Base-by-base conservation (phyloP, 495 filamentous ascomycete species). In the Neurospora cerealis region DNA sequence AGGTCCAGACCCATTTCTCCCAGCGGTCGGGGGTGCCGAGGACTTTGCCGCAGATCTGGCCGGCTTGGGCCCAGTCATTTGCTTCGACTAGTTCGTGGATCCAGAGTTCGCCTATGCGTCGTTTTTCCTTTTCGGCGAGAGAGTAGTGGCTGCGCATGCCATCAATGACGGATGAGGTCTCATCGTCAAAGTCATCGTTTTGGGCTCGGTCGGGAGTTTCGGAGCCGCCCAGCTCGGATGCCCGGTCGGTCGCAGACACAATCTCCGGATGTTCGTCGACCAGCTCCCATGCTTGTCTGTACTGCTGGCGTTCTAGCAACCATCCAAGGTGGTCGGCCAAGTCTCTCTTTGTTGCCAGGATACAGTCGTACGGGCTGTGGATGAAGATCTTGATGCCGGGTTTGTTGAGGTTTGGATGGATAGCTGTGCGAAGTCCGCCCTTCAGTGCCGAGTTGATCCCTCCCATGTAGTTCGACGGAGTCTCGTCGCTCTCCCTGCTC, bases 1-100 rank as follows among this genome's bases (percentile, higher is more conserved):
- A 99, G 0, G 86, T 89, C 89, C 91, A 94, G 10, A 95, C 91
- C 94, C 94, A 98, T 75, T 95, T 91, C 80, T 99, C 95, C 96
- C 96, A 98, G 75, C 91, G 86, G 66, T 90, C 82, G 5, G 93
- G 87, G n/a, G 89, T 92, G 44, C 89, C 87, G 0, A 98, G 83
- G 13, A 98, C 94, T 77, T 92, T 92, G 3, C 90, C 91, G 75
- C 93, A 95, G 15, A 93, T 84, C 73, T 89, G 85, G 0, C 93
- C 95, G 8, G 95, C 96, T 70, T 86, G 84, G 2, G 80, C 77
- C 96, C 96, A 99, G 71, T 94, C 87, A 15, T 87, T 85, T 2
- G 87, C 85, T 7, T 89, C 85, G 48, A 97, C 86, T 36, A 97
- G 87, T 75, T 97, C 93, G 62, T 95, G 90, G 69, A 98, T 83